A percentile compares a stretch with the other conserved stretches of the same genome.
Evolutionary conservation across 352 stramenopile genomes (phyloP).

Genomic region (Globisporangium rhizosaccharum): DNA sequence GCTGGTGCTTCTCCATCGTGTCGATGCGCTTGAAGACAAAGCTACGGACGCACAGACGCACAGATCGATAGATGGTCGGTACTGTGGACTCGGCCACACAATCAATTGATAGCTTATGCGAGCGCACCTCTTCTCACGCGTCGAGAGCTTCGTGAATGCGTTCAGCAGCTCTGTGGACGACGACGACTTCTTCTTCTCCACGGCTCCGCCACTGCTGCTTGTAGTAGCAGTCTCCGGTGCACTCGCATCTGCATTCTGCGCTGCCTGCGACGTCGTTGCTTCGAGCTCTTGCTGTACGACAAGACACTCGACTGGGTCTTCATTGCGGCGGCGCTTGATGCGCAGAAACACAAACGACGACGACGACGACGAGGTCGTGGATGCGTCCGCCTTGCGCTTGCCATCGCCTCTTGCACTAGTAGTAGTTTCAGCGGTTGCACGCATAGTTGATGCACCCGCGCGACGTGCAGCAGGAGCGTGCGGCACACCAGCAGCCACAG

Average conservation of each 20-base stretch:
- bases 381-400: slow-evolving; percentile 13
- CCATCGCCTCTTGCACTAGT: slow-evolving; percentile 1
- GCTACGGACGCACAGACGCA: slow-evolving; percentile 8
- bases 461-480: background rate
- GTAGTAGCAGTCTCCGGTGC: background rate
- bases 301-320: slow-evolving; percentile 63
- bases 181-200: background rate
- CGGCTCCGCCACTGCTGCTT: background rate
- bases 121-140: slow-evolving; percentile 35
- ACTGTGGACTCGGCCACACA: background rate
- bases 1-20: slow-evolving; percentile 57
- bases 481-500: background rate
- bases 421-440: background rate
- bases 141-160: slow-evolving; percentile 62
- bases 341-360: slow-evolving; percentile 65
- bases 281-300: slow-evolving; percentile 52
- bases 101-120: background rate
- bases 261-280: slow-evolving; percentile 12
- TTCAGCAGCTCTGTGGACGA: slow-evolving; percentile 31
- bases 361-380: background rate
- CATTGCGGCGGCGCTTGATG: slow-evolving; percentile 81
- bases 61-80: background rate
- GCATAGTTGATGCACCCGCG: background rate
- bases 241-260: background rate
- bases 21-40: slow-evolving; percentile 85